Evolutionary conservation across 2,329 filamentous ascomycete species (phyloP).

Genomic region (Xylaria multiplex): DNA sequence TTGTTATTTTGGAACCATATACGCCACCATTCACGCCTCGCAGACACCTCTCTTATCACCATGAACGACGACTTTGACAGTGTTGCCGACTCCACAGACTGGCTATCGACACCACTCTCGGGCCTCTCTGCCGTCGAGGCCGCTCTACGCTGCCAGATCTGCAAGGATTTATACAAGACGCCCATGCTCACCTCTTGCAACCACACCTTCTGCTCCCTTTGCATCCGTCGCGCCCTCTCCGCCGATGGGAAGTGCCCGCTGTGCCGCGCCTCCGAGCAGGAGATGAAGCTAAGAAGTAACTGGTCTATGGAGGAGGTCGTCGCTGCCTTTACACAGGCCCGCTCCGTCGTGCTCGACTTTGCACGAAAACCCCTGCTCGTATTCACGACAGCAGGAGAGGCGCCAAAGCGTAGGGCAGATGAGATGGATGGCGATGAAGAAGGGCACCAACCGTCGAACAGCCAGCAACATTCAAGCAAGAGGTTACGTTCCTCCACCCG

Average conservation of each 20-base stretch:
- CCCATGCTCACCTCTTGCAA: slow-evolving; percentile 95
- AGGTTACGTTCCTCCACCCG: slow-evolving; percentile 63
- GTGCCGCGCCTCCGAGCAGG: slow-evolving; percentile 82
- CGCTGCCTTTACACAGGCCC: slow-evolving; percentile 75
- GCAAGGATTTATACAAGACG: slow-evolving; percentile 95
- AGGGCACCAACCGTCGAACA: slow-evolving; percentile 33
- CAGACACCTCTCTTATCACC: slow-evolving; percentile 27
- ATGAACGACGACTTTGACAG: slow-evolving; percentile 49
- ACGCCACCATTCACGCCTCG: not conserved
- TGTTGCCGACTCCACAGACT: slow-evolving; percentile 84
- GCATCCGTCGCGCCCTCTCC: slow-evolving; percentile 86
- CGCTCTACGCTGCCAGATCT: slow-evolving; percentile 92
- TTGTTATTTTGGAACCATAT: not conserved
- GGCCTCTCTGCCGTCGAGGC: slow-evolving; percentile 78
- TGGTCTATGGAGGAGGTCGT: slow-evolving; percentile 87
- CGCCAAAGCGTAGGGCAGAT: slow-evolving; percentile 64
- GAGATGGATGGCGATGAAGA: slow-evolving; percentile 43
- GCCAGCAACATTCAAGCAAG: slow-evolving; percentile 54
- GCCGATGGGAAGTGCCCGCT: slow-evolving; percentile 88
- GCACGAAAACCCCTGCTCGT: slow-evolving; percentile 61
- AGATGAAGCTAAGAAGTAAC: slow-evolving; percentile 85
- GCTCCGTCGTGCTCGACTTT: slow-evolving; percentile 70
- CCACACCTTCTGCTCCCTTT: slow-evolving; percentile 96
- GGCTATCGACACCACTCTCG: slow-evolving; percentile 76
- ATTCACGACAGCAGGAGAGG: slow-evolving; percentile 36